Conservation (phyloP, 1,139 yeast genomes). For the Eremothecium sinecaudum region DNA sequence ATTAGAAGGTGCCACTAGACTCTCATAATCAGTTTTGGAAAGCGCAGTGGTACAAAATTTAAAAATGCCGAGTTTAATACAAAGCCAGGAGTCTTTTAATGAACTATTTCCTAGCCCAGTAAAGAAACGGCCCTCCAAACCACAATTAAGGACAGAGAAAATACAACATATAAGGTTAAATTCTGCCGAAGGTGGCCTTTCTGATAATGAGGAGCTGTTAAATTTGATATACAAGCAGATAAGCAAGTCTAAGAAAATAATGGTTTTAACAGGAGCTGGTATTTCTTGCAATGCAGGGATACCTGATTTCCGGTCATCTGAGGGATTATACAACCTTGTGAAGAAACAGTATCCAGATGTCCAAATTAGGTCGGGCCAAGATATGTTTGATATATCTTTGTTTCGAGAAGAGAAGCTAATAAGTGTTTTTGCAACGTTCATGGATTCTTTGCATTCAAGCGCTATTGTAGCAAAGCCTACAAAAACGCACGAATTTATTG, state of each 20-base stretch:
- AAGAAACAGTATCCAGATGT: conserved; percentile 53
- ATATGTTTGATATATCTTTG: conserved; percentile 75
- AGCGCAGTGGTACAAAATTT: too few species aligned
- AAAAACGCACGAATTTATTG: conserved; percentile 70
- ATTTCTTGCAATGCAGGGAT: conserved; percentile 94
- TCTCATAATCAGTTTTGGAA: too few species aligned
- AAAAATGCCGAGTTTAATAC: conserved; percentile 9
- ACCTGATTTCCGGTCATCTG: conserved; percentile 82
- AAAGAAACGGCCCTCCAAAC: conserved; percentile 6
- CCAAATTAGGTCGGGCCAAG: conserved; percentile 64
- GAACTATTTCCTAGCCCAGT: conserved; percentile 8
- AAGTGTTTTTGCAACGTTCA: conserved; percentile 54
- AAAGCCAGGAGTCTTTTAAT: conserved; percentile 11
- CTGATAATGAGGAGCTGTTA: conserved; percentile 6
- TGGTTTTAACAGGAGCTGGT: conserved; percentile 85
- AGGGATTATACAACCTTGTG: conserved; percentile 73
- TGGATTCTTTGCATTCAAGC: conserved; percentile 47
- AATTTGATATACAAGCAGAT: conserved; percentile 20
- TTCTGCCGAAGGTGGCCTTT: background rate
- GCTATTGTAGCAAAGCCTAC: conserved; percentile 68
- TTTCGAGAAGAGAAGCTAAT: conserved; percentile 58
- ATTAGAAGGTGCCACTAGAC: too few species aligned
- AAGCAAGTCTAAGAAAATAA: conserved; percentile 37
- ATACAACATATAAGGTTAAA: conserved; percentile 6
- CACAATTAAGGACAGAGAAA: conserved; percentile 7